Conservation (phyloP, 352 stramenopile species). For the Phytophthora gonapodyides region DNA sequence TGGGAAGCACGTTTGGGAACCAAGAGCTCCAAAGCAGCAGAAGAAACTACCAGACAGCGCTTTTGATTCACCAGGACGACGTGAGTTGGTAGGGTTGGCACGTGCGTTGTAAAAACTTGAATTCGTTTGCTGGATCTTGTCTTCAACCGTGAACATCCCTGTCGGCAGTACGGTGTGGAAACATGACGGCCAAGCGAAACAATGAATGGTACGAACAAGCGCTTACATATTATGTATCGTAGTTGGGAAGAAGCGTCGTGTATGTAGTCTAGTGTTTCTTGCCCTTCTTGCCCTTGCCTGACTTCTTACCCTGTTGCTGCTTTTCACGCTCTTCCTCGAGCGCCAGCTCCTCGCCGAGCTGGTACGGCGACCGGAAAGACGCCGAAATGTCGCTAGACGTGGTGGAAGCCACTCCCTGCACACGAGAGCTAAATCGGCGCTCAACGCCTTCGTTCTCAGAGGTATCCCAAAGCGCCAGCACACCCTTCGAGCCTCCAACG, state of each 20-base stretch:
- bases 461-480: slow-evolving; percentile 91
- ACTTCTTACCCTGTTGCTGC: slow-evolving; percentile 50
- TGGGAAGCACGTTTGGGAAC: too few relatives aligned
- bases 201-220: slow-evolving; percentile 2
- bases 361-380: slow-evolving; percentile 75
- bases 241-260: slow-evolving; percentile 13
- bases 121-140: too few relatives aligned
- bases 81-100: slow-evolving; percentile 4
- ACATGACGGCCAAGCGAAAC: too few relatives aligned
- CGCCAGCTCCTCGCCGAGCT: slow-evolving; percentile 80
- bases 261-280: slow-evolving; percentile 46
- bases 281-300: slow-evolving; percentile 41
- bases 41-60: too few relatives aligned
- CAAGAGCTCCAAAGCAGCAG: too few relatives aligned
- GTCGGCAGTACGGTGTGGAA: too few relatives aligned
- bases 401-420: slow-evolving; percentile 39
- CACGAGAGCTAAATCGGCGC: slow-evolving; percentile 80
- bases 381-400: slow-evolving; percentile 58
- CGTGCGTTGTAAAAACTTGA: too few relatives aligned
- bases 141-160: too few relatives aligned
- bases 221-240: slow-evolving; percentile 17
- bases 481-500: slow-evolving; percentile 88
- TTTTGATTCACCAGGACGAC: too few relatives aligned
- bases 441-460: slow-evolving; percentile 87
- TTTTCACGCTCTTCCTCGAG: slow-evolving; percentile 71